Evolutionary conservation across 1,284 basidiomycete species (phyloP).

Genomic region (Agroathelia rolfsii): DNA sequence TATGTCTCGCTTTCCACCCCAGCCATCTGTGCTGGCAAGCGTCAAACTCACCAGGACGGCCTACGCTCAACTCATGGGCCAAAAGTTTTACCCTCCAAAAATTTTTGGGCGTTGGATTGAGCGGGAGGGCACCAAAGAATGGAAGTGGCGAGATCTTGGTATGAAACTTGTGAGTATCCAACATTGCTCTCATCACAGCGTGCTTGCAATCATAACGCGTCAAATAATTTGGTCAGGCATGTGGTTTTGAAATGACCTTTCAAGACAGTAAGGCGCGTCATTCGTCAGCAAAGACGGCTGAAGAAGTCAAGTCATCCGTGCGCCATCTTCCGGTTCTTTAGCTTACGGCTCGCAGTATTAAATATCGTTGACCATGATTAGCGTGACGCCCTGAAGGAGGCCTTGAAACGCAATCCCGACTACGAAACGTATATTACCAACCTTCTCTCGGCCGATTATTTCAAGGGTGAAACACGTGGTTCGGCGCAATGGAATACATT

Average conservation of each 20-base stretch:
- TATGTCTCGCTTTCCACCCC: slow-evolving; percentile 82
- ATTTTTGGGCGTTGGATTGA: slow-evolving; percentile 75
- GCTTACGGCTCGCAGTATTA: slow-evolving; percentile 1
- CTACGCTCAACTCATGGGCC: slow-evolving; percentile 86
- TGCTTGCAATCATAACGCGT: slow-evolving; percentile 1
- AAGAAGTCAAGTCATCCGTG: slow-evolving; percentile 38
- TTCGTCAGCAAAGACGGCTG: slow-evolving; percentile 23
- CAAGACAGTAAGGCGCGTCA: slow-evolving; percentile 62
- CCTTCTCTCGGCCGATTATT: slow-evolving; percentile 60
- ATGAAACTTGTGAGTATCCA: slow-evolving; percentile 71
- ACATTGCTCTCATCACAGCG: background rate
- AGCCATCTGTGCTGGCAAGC: slow-evolving; percentile 45
- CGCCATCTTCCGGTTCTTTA: slow-evolving; percentile 13
- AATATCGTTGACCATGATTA: slow-evolving; percentile 17
- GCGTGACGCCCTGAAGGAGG: slow-evolving; percentile 54
- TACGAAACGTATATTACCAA: slow-evolving; percentile 62
- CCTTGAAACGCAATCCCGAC: slow-evolving; percentile 51
- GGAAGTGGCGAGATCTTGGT: slow-evolving; percentile 74
- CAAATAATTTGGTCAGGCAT: slow-evolving; percentile 41
- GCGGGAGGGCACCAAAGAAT: slow-evolving; percentile 48
- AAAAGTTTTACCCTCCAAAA: slow-evolving; percentile 88
- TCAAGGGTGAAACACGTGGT: slow-evolving; percentile 64
- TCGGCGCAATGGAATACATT: slow-evolving; percentile 66
- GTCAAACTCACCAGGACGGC: slow-evolving; percentile 80
- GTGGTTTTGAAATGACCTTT: slow-evolving; percentile 92